Conservation (phyloP, 257 asterid species). For the Knoxia roxburghii region DNA sequence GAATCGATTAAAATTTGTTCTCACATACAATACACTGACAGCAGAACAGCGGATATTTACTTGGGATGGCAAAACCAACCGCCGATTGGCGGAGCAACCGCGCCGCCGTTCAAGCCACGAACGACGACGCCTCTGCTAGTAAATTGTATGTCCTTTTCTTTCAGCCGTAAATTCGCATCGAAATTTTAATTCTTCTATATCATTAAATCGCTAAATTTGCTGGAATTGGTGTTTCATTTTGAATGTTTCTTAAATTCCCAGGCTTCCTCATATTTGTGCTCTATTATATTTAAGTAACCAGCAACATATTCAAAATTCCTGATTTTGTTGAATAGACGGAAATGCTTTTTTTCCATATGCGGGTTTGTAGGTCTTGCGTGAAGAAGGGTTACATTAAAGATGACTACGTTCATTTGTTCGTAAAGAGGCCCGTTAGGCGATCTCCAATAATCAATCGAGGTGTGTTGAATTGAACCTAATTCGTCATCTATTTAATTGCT, state of each 20-base stretch:
- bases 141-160: conserved; percentile 46
- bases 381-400: conserved; percentile 87
- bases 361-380: conserved; percentile 64
- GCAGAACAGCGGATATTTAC: no score
- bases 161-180: neutral
- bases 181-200: neutral
- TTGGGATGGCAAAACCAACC: conserved; percentile 41
- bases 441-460: conserved; percentile 96
- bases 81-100: conserved; percentile 70
- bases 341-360: neutral
- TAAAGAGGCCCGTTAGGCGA: conserved; percentile 78
- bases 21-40: no score
- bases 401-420: conserved; percentile 71
- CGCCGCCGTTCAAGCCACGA: conserved; percentile 92
- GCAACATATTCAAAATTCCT: neutral
- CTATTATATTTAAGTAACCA: neutral
- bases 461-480: conserved; percentile 22
- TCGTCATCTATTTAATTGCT: conserved; percentile 8
- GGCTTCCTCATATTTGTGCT: neutral
- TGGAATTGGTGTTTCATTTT: neutral
- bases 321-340: neutral
- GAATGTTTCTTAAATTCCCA: neutral
- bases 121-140: conserved; percentile 97
- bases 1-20: no score
- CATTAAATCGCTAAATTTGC: neutral